Base-by-base conservation (phyloP, 2,329 filamentous ascomycete genomes). In the Diplodia mutila region DNA sequence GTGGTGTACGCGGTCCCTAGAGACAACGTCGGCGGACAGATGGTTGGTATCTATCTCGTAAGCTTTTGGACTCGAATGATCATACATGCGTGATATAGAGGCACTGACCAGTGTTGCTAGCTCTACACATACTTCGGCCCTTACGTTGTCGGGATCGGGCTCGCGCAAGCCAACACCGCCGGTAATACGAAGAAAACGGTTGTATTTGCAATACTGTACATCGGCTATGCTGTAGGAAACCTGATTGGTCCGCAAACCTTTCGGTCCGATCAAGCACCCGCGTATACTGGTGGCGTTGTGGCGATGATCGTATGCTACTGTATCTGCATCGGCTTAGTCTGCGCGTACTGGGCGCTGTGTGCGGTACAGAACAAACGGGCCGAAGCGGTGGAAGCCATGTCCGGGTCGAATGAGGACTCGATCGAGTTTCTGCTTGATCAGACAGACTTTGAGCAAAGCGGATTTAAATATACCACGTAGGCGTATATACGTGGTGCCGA, bases 171-270 rank as follows among this genome's bases (percentile, higher is more conserved):
- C 27, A 79, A 79, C 67, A 77, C 75, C 0, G 75, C 76, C 32
- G 77, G 77, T 6, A 71, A 77, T 65, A 81, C 80, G n/a, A 82
- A 82, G 72, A 81, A 81, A 67, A 76, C 74, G 18, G 72, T 80
- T 6, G 73, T 78, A 14, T 80, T 78, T 65, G 77, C 77, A 27
- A 76, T 80, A 27, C 72, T 80, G 3, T 77, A 77, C 46, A 77
- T 82, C 42, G 80, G 77, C 4, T 82, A 79, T 67, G 77, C 77
- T 3, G 75, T 79, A 1, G 79, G 79, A 4, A 81, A 81, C 67
- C 69, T 82, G 1, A 80, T 82, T 61, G 80, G 80, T 0, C 80
- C 80, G 1, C 80, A 81, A 69, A 80, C 79, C 0, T 82, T 82
- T 68, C 74, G 76, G 18, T 73, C 73, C 14, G 73, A 75, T 29